Conservation (phyloP, 2,329 filamentous ascomycete genomes). For the Teratosphaeriaceae sp. region DNA sequence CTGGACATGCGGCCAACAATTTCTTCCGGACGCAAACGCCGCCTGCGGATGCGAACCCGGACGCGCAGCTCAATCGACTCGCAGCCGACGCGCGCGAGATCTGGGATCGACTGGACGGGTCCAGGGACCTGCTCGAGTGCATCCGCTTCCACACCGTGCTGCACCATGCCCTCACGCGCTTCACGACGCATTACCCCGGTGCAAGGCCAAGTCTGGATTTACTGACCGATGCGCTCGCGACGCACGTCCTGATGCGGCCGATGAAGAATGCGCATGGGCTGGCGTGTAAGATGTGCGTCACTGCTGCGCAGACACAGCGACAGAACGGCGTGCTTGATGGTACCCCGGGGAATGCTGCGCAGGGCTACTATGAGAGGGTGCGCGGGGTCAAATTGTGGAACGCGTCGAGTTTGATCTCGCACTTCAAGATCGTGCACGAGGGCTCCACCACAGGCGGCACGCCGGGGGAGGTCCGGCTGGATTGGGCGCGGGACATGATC, state of each 20-base stretch:
- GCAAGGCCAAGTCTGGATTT: slow-evolving; percentile 53
- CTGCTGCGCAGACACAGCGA: slow-evolving; percentile 20
- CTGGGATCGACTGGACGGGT: slow-evolving; percentile 55
- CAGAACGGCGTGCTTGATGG: slow-evolving; percentile 17
- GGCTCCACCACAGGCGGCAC: no score
- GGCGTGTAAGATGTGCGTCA: slow-evolving; percentile 33
- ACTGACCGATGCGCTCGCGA: slow-evolving; percentile 42
- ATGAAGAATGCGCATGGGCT: slow-evolving; percentile 40
- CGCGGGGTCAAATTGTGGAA: slow-evolving; percentile 35
- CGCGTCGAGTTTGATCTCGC: slow-evolving; percentile 51
- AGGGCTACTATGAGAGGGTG: slow-evolving; percentile 30
- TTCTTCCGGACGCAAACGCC: neutral
- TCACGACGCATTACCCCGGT: slow-evolving; percentile 48
- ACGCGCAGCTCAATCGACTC: slow-evolving; percentile 29
- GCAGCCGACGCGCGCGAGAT: slow-evolving; percentile 51
- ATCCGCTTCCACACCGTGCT: slow-evolving; percentile 58
- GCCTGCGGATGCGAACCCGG: slow-evolving; percentile 13
- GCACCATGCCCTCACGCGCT: slow-evolving; percentile 54
- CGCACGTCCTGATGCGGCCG: slow-evolving; percentile 34
- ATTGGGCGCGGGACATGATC: slow-evolving; percentile 58
- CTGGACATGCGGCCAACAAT: neutral
- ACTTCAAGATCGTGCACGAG: slow-evolving; percentile 54
- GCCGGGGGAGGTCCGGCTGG: slow-evolving; percentile 29
- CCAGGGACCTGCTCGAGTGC: slow-evolving; percentile 56
- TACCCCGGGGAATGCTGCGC: slow-evolving; percentile 29